Base-by-base conservation (phyloP, 164 flowering plant genomes). In the Aristolochia fimbriata region DNA sequence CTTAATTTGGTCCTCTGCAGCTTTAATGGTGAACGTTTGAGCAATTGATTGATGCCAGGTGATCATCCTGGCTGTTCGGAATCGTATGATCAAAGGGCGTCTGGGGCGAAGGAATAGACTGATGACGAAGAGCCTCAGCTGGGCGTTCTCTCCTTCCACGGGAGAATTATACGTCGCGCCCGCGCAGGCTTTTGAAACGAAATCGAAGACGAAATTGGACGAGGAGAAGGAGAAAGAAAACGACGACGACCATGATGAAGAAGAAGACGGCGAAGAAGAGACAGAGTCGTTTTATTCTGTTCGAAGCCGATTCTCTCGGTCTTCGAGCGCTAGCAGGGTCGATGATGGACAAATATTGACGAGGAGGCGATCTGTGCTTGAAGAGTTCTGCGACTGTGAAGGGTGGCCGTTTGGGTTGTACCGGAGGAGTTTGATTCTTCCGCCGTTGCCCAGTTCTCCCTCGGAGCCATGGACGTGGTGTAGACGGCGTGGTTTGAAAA, bases 391-490 rank as follows among this genome's bases (percentile, higher is more conserved):
- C 19, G 76, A 80, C 12, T 88, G 90, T 25, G 78, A 88, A 48
- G 96, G 96, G 27, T 91, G 97, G 97, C 94, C 97, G 0, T 88
- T 91, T 23, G 97, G 97, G 20, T 80, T 91, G 4, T 76, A 78
- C 73, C 62, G 87, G 55, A 91, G 74, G 68, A 76, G 75, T 13
- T 20, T 86, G 63, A 43, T 84, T 66, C 88, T 88, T 72, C 97
- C 94, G 2, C 97, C 97, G 23, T 73, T 91, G 48, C 97, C 96
- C 2, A 83, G 76, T 53, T 85, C 90, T 0, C 94, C 97, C 0
- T 69, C 92, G 0, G 96, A 88, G 14, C 85, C 97, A 23, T 91
- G 97, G 97, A 70, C 74, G 20, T 88, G 96, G 96, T 61, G 78
- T 47, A 82, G 81, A 69, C 68, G 64, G 46, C 53, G 41, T 30